Base-by-base conservation (phyloP, 1,284 basidiomycete species). In the Trametes hirsuta region DNA sequence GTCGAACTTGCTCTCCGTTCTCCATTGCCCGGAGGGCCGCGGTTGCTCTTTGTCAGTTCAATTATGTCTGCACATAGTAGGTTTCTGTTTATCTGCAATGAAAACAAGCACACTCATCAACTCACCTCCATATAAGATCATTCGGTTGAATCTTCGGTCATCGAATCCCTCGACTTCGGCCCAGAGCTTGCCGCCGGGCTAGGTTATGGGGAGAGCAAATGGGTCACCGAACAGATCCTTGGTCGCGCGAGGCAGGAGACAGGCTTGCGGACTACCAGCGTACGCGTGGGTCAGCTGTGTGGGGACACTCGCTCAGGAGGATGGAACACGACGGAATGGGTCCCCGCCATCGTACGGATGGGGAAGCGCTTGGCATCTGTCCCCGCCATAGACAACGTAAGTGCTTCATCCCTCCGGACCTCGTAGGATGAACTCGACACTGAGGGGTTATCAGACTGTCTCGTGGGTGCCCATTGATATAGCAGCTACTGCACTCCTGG, bases 1-100 rank as follows among this genome's bases (percentile, higher is more conserved):
- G 66, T 82, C 42, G 74, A 81, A 58, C 69, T 83, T 11, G 74
- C 77, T 2, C 66, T 78, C 9, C 47, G 63, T 34, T 72, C 76
- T 25, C 58, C 72, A 11, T 47, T 64, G 12, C 52, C 61, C 5
- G 56, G 55, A 2, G 62, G 54, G 2, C 64, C 64, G 1, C 50
- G 52, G 14, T 64, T 74, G 44, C 48, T 77, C 50, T 78, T 78
- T 56, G 66, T 68, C 51, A 71, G 68, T 60, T 66, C 64, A 4
- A 59, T 66, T 39, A 53, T 61, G 3, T 61, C 62, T 5, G 22
- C 60, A 6, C 59, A 56, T 30, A 66, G 64, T 66, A 53, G 15
- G 59, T 55, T 44, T 18, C 35, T 39, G 11, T 15, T 10, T 21
- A 21, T 14, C 2, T 4, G n/a, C 68, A 21, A 15, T 14, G 25